Evolutionary conservation across 2,329 filamentous ascomycete genomes (phyloP), one percentile per base, ranked within the genome.

Genomic region (Hypocreales sp.): DNA sequence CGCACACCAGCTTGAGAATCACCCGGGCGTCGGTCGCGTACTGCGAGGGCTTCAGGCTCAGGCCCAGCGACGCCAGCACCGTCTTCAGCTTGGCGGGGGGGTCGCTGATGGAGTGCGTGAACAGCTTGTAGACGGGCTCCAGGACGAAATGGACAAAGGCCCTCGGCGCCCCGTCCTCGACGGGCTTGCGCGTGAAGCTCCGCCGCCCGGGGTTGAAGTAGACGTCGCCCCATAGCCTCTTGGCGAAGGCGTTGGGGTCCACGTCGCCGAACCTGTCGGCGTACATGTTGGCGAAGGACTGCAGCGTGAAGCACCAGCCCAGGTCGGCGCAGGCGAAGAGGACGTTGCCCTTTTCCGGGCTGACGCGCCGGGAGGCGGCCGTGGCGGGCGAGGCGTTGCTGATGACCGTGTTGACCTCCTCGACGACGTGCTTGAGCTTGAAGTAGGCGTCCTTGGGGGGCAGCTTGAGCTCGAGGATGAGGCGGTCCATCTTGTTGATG

Each of bases 381-480:
- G 72, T 71, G 2, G 82, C 78, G 4, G 90, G 87, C 16, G 84
- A 64, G 4, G 80, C 79, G 47, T 80, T 84, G 47, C 92, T 82
- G 43, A 98, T 95, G 40, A 90, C 62, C 1, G 83, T 93, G 55
- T 98, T 98, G 53, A 98, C 86, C 53, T 95, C 83, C 52, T 98
- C 90, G 28, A 98, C 73, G n/a, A 94, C 84, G 50, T 95, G 86
- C 57, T 94, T 95, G 29, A 98, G 64, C 63, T 98, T 98, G 65
- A 94, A 95, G 58, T 98, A 98, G 9, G 90, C 90, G 48, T 98
- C 90, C 38, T 76, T 82, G 2, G 90, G 90, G 3, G 90, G 90
- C 10, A 98, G 66, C 51, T 92, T 92, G 27, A 98, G 63, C 55
- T 98, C 90, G 24, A 98, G 56, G 35, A 98, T 93, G 33, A 98